Percentiles rank a stretch among this genome's conserved stretches.
These are phyloP conservation scores for Endocarpon pusillum DNA, from an alignment of 495 filamentous ascomycete species.

Conservation along the genomic window DNA sequence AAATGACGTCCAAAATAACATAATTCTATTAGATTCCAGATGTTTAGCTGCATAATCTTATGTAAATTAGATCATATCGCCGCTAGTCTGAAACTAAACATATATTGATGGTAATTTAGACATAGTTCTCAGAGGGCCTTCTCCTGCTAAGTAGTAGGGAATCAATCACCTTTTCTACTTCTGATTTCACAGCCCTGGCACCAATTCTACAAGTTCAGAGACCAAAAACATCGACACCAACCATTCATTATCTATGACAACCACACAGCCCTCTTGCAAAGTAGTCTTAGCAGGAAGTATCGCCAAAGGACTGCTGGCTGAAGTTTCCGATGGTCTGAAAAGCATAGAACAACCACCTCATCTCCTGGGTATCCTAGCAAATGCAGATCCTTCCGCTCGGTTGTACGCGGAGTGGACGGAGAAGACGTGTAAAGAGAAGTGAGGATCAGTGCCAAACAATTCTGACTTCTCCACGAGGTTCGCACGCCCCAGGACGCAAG, in stretches of 20 bases:
- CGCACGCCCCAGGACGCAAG: neutral
- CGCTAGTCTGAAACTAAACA: too few relatives aligned
- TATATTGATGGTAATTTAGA: too few relatives aligned
- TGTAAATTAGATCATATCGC: too few relatives aligned
- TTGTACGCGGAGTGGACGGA: slow-evolving; percentile 96
- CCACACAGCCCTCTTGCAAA: slow-evolving; percentile 75
- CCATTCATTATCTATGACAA: too few relatives aligned
- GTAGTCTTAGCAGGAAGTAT: slow-evolving; percentile 74
- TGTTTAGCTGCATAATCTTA: too few relatives aligned
- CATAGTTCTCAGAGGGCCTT: too few relatives aligned
- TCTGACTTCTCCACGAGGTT: neutral
- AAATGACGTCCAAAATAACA: too few relatives aligned
- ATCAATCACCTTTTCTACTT: too few relatives aligned
- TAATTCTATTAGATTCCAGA: too few relatives aligned
- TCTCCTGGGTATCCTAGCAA: slow-evolving; percentile 82
- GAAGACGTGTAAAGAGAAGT: slow-evolving; percentile 92
- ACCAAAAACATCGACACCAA: slow-evolving; percentile 4
- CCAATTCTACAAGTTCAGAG: neutral
- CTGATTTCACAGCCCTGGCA: too few relatives aligned
- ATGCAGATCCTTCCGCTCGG: slow-evolving; percentile 71
- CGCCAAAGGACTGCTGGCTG: slow-evolving; percentile 58
- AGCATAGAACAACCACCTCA: slow-evolving; percentile 53
- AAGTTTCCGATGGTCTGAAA: slow-evolving; percentile 55
- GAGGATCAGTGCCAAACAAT: slow-evolving; percentile 19
- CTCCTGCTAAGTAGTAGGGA: too few relatives aligned